A percentile compares a stretch with the other conserved stretches of the same genome.
Conservation (phyloP, 1,284 basidiomycete species). For the Leccinum pachyderme region DNA sequence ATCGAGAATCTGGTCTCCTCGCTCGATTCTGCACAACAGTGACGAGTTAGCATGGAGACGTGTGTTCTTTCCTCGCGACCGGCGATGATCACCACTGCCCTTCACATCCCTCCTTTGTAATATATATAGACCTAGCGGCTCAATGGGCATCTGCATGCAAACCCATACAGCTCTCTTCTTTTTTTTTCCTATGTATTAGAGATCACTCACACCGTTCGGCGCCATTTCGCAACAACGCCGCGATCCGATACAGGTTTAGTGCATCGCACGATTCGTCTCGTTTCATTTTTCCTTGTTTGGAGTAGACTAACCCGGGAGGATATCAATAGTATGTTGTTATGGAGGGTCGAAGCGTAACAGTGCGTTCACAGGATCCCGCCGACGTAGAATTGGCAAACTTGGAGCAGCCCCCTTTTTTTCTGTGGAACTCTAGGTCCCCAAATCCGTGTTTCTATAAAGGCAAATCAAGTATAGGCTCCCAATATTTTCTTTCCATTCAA, state of each 20-base stretch:
- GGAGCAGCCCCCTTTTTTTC: neutral
- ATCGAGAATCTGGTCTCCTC: neutral
- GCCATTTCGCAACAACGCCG: neutral
- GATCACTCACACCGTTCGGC: constrained; percentile 1
- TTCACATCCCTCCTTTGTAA: neutral
- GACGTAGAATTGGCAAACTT: neutral
- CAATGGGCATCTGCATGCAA: neutral
- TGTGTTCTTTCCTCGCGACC: constrained; percentile 1
- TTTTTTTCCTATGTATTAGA: neutral
- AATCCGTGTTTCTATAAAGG: neutral
- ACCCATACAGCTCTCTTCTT: neutral
- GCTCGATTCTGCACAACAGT: neutral
- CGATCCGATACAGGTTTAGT: neutral
- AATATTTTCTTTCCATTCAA: neutral
- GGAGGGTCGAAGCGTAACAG: neutral
- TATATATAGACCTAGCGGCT: constrained; percentile 1
- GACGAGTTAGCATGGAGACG: constrained; percentile 8
- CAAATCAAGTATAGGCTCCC: neutral
- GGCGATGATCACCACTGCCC: neutral
- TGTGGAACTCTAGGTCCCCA: neutral
- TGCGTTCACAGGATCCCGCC: neutral
- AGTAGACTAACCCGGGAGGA: too few species aligned
- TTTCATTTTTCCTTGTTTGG: neutral
- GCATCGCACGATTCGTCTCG: neutral
- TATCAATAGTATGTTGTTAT: too few species aligned